Evolutionary conservation across 1,139 yeast genomes (phyloP), one percentile per base, ranked within the genome.

Genomic region (Nakaseomyces glabratus): DNA sequence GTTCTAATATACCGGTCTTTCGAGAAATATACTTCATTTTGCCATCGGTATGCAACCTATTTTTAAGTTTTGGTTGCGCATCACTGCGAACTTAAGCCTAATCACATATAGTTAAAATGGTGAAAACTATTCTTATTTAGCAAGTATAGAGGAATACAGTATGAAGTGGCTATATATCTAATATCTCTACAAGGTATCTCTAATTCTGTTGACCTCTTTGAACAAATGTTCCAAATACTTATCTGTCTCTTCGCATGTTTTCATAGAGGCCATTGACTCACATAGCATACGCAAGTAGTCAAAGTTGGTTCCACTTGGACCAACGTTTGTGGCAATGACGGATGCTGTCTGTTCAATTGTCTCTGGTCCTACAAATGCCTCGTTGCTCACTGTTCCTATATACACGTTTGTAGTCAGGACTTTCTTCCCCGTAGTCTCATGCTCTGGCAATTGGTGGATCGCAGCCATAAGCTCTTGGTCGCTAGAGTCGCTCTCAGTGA

Each of bases 311-410:
- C 97, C 97, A 49, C 93, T 79, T 5, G 93, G 93, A 0, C 97
- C 97, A 4, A 49, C 51, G 13, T 82, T 65, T 0, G 48, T 46
- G 13, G 64, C 60, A 17, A 88, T 84, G 8, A 72, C 68, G 6
- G 48, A 42, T 0, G 94, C 94, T 0, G 95, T 77, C 0, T 58
- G 58, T 4, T 57, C 57, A 0, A 73, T 50, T 1, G 62, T 56
- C 46, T 84, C 95, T 0, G 94, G 93, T 0, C 96, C 96, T 1
- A 84, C 66, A 55, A 85, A 88, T 5, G 94, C 82, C 36, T 66
- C 79, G 50, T 86, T 86, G 12, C 73, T 80, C 1, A 78, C 71
- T 2, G 88, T 81, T 1, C 96, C 96, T 21, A 88, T 82, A 55
- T 86, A 88, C 0, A 85, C 85, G 28, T 65, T 61, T 29, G 93